Percentiles rank a stretch among this genome's conserved stretches.
phyloP scores from a whole-genome alignment of 2,329 filamentous ascomycete species.

The Juglanconis sp. region DNA sequence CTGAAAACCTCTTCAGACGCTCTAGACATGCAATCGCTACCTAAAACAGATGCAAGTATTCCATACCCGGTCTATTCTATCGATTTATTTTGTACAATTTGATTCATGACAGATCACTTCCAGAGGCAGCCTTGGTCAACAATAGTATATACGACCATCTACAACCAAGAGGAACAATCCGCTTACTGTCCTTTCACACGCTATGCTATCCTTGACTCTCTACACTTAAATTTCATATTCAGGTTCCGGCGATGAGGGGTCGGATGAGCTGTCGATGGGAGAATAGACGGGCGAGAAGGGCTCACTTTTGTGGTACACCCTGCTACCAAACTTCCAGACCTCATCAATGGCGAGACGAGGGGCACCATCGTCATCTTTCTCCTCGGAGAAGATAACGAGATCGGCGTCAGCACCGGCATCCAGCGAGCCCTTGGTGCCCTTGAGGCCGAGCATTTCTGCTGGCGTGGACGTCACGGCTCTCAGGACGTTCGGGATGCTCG shows the following conservation, averaged over 20 bases:
- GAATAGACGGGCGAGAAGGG: slow-evolving; percentile 18
- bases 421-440: slow-evolving; percentile 63
- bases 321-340: slow-evolving; percentile 74
- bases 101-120: not conserved
- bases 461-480: slow-evolving; percentile 73
- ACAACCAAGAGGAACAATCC: not conserved
- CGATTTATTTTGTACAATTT: not conserved
- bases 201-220: not conserved
- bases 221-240: not conserved
- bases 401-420: slow-evolving; percentile 64
- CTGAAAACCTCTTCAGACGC: not conserved
- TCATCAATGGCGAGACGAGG: slow-evolving; percentile 63
- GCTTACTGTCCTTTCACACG: too few species aligned
- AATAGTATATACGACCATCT: not conserved
- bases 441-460: slow-evolving; percentile 70
- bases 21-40: slow-evolving; percentile 1
- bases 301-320: slow-evolving; percentile 37
- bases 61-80: not conserved
- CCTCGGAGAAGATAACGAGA: slow-evolving; percentile 64
- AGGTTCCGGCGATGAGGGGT: slow-evolving; percentile 7
- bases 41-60: not conserved
- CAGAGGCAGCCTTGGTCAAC: not conserved
- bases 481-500: slow-evolving; percentile 64
- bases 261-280: slow-evolving; percentile 11
- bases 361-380: slow-evolving; percentile 37